Percentiles rank a stretch among this genome's conserved stretches.
Evolutionary conservation across 352 stramenopile genomes (phyloP).

Genomic region (Aphanomyces cochlioides): DNA sequence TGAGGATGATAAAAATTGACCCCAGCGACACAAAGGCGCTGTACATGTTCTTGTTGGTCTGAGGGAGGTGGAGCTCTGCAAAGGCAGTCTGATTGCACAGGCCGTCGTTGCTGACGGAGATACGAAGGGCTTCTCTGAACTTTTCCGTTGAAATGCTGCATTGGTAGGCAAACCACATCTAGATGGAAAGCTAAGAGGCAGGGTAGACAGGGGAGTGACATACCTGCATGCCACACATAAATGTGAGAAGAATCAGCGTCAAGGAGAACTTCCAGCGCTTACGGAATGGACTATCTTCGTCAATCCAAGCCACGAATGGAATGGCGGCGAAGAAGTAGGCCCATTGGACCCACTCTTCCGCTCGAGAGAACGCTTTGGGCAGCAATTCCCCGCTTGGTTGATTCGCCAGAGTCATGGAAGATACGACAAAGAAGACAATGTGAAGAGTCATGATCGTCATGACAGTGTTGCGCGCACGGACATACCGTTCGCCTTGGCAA

Average conservation of each 20-base stretch:
- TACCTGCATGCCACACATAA: conserved; percentile 28
- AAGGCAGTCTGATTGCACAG: conserved; percentile 52
- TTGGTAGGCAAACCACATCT: conserved; percentile 55
- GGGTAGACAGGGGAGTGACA: background rate
- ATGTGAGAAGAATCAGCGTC: conserved; percentile 20
- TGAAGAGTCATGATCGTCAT: conserved; percentile 68
- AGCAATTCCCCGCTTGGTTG: conserved; percentile 54
- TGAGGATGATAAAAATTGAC: conserved; percentile 76
- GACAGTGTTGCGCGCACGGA: conserved; percentile 67
- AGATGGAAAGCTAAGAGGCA: background rate
- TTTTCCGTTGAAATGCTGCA: conserved; percentile 31
- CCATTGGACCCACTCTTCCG: conserved; percentile 60
- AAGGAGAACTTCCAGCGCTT: conserved; percentile 24
- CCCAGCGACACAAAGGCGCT: conserved; percentile 63
- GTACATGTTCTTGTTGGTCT: conserved; percentile 37
- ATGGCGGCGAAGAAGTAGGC: conserved; percentile 63
- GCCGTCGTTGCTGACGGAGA: no score
- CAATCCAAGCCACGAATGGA: conserved; percentile 40
- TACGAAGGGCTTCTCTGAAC: conserved; percentile 20
- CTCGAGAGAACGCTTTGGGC: conserved; percentile 43
- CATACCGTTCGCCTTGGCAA: conserved; percentile 78
- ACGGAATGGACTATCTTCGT: conserved; percentile 30
- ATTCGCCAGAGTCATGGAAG: conserved; percentile 54
- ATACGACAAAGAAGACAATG: conserved; percentile 60
- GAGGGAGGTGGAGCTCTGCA: conserved; percentile 38